These are phyloP conservation scores for Claviceps citrina DNA, from an alignment of 2,329 filamentous ascomycete species.

Conservation along the genomic window DNA sequence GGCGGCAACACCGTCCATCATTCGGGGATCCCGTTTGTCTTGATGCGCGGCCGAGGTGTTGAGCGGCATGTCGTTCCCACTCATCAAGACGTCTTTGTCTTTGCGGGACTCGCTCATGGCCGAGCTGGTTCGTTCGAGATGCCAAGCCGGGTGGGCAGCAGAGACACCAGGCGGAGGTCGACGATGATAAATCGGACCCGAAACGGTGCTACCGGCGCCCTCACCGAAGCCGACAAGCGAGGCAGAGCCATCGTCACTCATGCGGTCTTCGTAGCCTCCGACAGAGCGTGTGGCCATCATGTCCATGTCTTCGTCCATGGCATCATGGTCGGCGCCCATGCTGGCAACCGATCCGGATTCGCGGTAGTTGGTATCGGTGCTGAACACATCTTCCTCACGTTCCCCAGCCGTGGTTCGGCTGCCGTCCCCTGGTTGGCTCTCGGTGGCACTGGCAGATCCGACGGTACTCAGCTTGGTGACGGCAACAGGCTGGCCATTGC, in stretches of 20 bases:
- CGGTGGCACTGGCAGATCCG: slow-evolving; percentile 77
- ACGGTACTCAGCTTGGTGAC: slow-evolving; percentile 76
- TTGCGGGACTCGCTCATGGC: slow-evolving; percentile 33
- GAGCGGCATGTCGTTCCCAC: slow-evolving; percentile 26
- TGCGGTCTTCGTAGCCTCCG: slow-evolving; percentile 48
- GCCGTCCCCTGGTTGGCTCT: slow-evolving; percentile 47
- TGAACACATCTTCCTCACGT: slow-evolving; percentile 52
- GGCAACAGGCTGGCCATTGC: slow-evolving; percentile 50
- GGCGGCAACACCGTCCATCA: slow-evolving; percentile 49
- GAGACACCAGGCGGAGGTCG: slow-evolving; percentile 27
- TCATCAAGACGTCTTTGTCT: slow-evolving; percentile 19
- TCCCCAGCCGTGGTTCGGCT: slow-evolving; percentile 38
- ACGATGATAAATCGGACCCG: slow-evolving; percentile 56
- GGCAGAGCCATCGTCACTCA: slow-evolving; percentile 72
- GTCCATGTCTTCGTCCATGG: slow-evolving; percentile 40
- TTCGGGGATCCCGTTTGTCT: slow-evolving; percentile 44
- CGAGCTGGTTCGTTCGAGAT: slow-evolving; percentile 35
- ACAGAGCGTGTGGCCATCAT: slow-evolving; percentile 30
- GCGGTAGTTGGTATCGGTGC: slow-evolving; percentile 46
- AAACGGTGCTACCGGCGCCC: slow-evolving; percentile 72
- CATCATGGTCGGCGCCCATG: slow-evolving; percentile 25
- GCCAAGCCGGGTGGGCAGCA: slow-evolving; percentile 25
- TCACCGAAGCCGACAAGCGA: slow-evolving; percentile 87
- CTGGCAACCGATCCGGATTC: slow-evolving; percentile 47
- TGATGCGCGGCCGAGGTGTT: slow-evolving; percentile 31